Evolutionary conservation across 306 rosid species (phyloP), one percentile per base, ranked within the genome.

Genomic region (Ammopiptanthus mongolicus): DNA sequence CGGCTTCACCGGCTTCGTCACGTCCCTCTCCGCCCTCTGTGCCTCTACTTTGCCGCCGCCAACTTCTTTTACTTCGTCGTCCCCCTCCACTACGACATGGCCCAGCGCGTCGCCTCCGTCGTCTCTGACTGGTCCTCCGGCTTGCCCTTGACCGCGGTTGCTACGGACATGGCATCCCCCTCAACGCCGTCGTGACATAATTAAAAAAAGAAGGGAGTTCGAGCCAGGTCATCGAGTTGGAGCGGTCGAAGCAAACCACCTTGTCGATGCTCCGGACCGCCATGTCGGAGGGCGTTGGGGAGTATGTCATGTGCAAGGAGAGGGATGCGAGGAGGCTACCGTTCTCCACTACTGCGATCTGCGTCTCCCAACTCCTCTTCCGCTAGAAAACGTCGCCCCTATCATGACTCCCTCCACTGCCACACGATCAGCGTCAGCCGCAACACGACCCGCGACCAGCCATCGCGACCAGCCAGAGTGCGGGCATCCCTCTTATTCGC

Each of bases 141-240:
- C 92, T 82, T 12, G 99, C 96, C 14, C 91, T 96, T 0, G 99
- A 96, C 88, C 84, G 92, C 33, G 99, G 99, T 63, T 96, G 99
- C 84, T 96, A 98, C 75, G 99, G 99, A 78, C 86, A 97, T 0
- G 99, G 99, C 7, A 90, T 96, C 55, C 96, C 92, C 17, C 84
- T 96, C 8, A 96, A 92, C 89, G 93, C 97, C 52, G 99, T 96
- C 1, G 99, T 98, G 7, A 92, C 92, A 14, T 97, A 90, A 79
- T 76, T 96, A 1, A 96, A 96, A 23, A 96, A 96, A 23, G 96
- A 89, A 8, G 99, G 99, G 0, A 88, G 96, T 8, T 91, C 98
- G 36, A 98, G 99, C 0, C 83, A 98, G 53, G 97, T 96, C 0
- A 98, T 96, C 12, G 99, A 98, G 1, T 36, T 96, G 25, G 99